These are phyloP conservation scores for Trichoderma sp. DNA, from an alignment of 2,329 filamentous ascomycete species.

Conservation along the genomic window DNA sequence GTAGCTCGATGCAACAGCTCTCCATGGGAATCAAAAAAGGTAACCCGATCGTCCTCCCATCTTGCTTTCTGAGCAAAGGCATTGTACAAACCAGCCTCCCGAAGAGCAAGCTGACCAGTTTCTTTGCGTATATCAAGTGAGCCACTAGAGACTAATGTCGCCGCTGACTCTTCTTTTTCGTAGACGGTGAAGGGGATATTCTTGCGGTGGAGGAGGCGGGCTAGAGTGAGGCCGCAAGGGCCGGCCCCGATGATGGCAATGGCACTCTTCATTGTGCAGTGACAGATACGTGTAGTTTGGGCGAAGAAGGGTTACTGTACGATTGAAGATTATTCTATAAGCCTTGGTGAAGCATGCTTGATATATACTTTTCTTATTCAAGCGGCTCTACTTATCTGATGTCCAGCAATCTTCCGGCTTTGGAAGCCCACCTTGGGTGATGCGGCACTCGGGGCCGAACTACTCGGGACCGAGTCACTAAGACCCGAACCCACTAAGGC, in stretches of 20 bases:
- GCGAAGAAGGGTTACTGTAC: background rate
- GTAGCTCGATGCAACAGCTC: conserved; percentile 2
- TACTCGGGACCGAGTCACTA: background rate
- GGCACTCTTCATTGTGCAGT: background rate
- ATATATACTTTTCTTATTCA: background rate
- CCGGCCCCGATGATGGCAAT: conserved; percentile 5
- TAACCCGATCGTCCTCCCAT: conserved; percentile 9
- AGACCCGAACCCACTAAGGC: background rate
- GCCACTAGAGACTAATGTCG: background rate
- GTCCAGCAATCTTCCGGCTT: background rate
- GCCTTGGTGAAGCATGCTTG: background rate
- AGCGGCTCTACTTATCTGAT: background rate
- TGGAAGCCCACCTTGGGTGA: background rate
- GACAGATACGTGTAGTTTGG: background rate
- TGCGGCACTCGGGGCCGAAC: background rate
- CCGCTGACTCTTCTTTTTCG: background rate
- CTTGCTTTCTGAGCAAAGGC: background rate
- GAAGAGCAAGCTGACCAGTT: conserved; percentile 2
- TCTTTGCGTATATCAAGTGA: conserved; percentile 9
- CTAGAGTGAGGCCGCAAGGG: conserved; percentile 5
- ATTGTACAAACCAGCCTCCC: background rate
- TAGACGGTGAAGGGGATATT: background rate
- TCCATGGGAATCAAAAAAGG: background rate
- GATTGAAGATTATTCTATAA: background rate
- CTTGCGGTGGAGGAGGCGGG: background rate